Percentiles rank a stretch among this genome's conserved stretches.
Conservation (phyloP, 2,329 filamentous ascomycete species). For the Cylindrodendrum hubeiense region DNA sequence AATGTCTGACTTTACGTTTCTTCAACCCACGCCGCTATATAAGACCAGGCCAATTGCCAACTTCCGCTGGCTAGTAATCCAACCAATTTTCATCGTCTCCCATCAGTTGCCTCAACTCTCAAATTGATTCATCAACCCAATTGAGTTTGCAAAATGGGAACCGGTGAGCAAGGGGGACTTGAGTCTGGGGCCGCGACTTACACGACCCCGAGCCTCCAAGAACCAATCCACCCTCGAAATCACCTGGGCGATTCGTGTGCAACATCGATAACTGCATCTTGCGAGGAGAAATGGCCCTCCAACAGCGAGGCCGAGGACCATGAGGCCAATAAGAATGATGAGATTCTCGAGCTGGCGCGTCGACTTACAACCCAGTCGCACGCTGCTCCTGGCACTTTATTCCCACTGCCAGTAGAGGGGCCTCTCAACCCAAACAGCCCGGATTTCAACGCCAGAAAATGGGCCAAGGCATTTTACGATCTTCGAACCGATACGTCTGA, state of each 20-base stretch:
- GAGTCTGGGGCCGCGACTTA: slow-evolving; percentile 16
- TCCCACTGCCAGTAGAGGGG: slow-evolving; percentile 39
- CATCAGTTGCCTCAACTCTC: not conserved
- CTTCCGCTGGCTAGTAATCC: not conserved
- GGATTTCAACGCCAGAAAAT: slow-evolving; percentile 56
- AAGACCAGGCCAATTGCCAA: slow-evolving; percentile 1
- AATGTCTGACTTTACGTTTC: not conserved
- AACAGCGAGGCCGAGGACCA: slow-evolving; percentile 2
- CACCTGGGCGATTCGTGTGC: slow-evolving; percentile 23
- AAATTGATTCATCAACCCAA: not conserved
- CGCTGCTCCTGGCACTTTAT: slow-evolving; percentile 41
- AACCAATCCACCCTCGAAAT: not conserved
- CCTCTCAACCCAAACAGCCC: slow-evolving; percentile 54
- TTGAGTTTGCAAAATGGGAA: slow-evolving; percentile 23
- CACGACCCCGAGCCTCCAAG: not conserved
- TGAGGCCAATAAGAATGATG: slow-evolving; percentile 25
- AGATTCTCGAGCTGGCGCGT: slow-evolving; percentile 46
- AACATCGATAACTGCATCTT: slow-evolving; percentile 32
- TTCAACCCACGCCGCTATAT: not conserved
- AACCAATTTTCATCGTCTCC: not conserved
- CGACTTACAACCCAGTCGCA: slow-evolving; percentile 44
- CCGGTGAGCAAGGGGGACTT: slow-evolving; percentile 10
- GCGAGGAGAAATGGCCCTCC: slow-evolving; percentile 31
- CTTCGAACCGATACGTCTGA: slow-evolving; percentile 39
- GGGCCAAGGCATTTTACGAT: slow-evolving; percentile 55